These are phyloP conservation scores for Ustilago lituana DNA, from an alignment of 1,284 basidiomycete genomes.

Conservation along the genomic window DNA sequence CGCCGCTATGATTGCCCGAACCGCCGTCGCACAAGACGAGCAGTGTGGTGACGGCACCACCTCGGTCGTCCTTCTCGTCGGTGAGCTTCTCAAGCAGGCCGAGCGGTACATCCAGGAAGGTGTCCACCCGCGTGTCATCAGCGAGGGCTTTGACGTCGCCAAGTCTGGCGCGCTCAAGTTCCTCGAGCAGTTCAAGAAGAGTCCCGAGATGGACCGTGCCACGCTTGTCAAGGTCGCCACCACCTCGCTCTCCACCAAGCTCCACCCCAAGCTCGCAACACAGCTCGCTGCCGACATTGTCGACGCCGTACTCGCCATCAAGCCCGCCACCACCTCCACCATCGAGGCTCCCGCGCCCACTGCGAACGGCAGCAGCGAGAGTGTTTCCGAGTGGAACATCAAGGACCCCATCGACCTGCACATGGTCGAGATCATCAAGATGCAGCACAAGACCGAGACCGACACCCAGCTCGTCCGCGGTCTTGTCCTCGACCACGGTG, in stretches of 20 bases:
- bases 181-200: conserved; percentile 86
- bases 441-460: conserved; percentile 98
- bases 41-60: conserved; percentile 99
- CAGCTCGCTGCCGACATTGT: conserved; percentile 91
- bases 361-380: conserved; percentile 58
- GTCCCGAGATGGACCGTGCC: conserved; percentile 80
- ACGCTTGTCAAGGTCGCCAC: conserved; percentile 91
- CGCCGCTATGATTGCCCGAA: conserved; percentile 98
- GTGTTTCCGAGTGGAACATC: conserved; percentile 60
- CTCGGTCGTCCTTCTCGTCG: conserved; percentile 94
- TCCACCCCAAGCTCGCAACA: conserved; percentile 83
- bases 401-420: conserved; percentile 88
- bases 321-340: conserved; percentile 64
- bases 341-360: conserved; percentile 51
- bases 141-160: conserved; percentile 93
- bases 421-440: conserved; percentile 99
- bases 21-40: conserved; percentile 97
- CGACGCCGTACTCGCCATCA: conserved; percentile 92
- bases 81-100: conserved; percentile 95
- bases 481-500: conserved; percentile 91
- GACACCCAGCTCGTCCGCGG: conserved; percentile 98
- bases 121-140: conserved; percentile 95
- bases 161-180: conserved; percentile 97
- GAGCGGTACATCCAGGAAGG: conserved; percentile 98
- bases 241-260: conserved; percentile 94